Percentiles rank a stretch among this genome's conserved stretches.
Conservation (phyloP, 1,284 basidiomycete genomes). For the Afroboletus lepidellus region DNA sequence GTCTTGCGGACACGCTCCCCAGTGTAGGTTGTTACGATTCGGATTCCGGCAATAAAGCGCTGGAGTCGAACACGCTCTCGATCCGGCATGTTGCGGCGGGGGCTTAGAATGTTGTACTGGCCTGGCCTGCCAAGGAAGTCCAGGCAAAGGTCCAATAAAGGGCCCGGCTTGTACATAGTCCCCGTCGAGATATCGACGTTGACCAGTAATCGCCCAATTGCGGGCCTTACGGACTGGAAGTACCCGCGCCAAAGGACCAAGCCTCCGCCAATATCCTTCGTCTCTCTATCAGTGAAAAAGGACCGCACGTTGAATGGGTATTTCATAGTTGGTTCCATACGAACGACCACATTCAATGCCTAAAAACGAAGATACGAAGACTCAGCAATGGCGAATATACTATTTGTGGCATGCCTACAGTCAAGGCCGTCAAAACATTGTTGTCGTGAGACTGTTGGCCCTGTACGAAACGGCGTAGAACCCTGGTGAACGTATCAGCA, state of each 20-base stretch:
- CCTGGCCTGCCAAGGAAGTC: conserved; percentile 47
- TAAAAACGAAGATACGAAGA: conserved; percentile 26
- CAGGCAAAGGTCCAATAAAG: conserved; percentile 52
- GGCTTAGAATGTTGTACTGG: conserved; percentile 43
- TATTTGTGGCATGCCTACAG: conserved; percentile 39
- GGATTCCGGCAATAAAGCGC: conserved; percentile 58
- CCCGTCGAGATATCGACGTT: conserved; percentile 79
- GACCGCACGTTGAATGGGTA: conserved; percentile 75
- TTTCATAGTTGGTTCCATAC: conserved; percentile 68
- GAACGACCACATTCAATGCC: conserved; percentile 74
- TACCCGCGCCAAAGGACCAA: conserved; percentile 73
- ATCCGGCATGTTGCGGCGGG: conserved; percentile 48
- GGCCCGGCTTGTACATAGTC: conserved; percentile 64
- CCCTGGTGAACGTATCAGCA: conserved; percentile 38
- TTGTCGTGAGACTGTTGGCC: conserved; percentile 72
- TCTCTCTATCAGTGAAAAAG: conserved; percentile 69
- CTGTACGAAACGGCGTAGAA: conserved; percentile 60
- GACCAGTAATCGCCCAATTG: conserved; percentile 62
- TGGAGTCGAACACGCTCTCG: conserved; percentile 60
- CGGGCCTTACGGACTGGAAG: conserved; percentile 74
- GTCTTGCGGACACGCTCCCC: conserved; percentile 38
- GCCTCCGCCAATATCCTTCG: conserved; percentile 62
- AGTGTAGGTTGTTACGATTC: conserved; percentile 46
- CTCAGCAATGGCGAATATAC: not conserved
- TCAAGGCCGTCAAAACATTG: conserved; percentile 68